Evolutionary conservation across 2,329 filamentous ascomycete species (phyloP), one percentile per base, ranked within the genome.

Genomic region (Hirsutella rhossiliensis): DNA sequence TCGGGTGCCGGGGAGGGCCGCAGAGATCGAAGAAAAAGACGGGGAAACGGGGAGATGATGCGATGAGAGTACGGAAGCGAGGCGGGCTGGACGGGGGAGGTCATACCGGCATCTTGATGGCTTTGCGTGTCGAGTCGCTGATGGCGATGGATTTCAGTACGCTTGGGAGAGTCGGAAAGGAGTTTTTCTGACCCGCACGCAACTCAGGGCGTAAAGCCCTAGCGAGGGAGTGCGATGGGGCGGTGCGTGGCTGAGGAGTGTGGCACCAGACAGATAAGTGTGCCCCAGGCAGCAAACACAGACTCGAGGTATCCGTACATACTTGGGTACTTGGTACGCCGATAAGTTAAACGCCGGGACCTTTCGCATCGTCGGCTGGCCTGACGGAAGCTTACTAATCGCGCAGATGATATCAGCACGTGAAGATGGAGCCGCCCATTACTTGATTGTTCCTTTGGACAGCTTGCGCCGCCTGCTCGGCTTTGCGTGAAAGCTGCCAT

Each of bases 91-190:
- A 39, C 6, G 9, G 18, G 19, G 11, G 23, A 39, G 38, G 5
- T 49, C 64, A 52, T 66, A 66, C 64, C 59, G 64, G 61, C 64
- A 66, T 66, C 55, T 61, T 66, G 62, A 54, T 57, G 60, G 54
- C 54, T 57, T 58, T 62, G 56, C 54, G 58, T 60, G 57, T 63
- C 61, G 55, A 63, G 56, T 60, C 57, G 54, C 46, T 57, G 57
- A 48, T 62, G 59, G 54, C 57, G 57, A 57, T 54, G 52, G 50
- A 49, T 58, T 56, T 54, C 48, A 54, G 51, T 51, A 50, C 55
- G 56, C 55, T 43, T 27, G 23, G 23, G 23, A 27, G 52, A 51
- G 53, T 51, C 41, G 49, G 48, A 52, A 7, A 23, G 51, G 55
- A 54, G 53, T 59, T 58, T 60, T 64, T 64, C 56, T 56, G 53